Conservation (phyloP, 1,284 basidiomycete species). For the Anthracocystis walkeri region DNA sequence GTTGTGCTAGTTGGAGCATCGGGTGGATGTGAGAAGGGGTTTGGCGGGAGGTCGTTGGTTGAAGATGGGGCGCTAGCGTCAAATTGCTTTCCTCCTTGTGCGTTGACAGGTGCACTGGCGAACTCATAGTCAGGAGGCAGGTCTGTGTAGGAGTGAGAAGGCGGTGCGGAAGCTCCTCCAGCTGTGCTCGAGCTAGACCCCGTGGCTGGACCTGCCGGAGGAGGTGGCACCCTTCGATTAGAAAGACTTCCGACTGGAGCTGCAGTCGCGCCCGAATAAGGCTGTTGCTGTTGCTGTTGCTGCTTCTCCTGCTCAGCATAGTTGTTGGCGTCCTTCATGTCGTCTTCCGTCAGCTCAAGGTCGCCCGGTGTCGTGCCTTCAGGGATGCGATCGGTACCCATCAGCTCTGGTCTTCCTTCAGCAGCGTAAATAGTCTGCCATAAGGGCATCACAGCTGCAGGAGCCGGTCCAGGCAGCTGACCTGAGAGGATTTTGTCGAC, state of each 20-base stretch:
- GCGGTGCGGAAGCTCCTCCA: not conserved
- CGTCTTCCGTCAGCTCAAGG: conserved; percentile 49
- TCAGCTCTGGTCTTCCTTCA: conserved; percentile 57
- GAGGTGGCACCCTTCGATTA: conserved; percentile 16
- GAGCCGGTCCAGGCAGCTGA: conserved; percentile 37
- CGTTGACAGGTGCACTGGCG: conserved; percentile 33
- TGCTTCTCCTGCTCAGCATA: conserved; percentile 33
- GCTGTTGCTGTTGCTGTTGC: conserved; percentile 19
- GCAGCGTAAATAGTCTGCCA: conserved; percentile 65
- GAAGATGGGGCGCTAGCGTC: conserved; percentile 10
- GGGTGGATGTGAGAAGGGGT: conserved; percentile 29
- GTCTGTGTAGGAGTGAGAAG: conserved; percentile 26
- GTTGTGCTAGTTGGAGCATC: conserved; percentile 11
- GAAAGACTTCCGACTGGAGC: conserved; percentile 29
- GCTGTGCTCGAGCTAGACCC: conserved; percentile 4
- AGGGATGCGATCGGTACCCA: conserved; percentile 61
- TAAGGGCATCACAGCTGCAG: conserved; percentile 52
- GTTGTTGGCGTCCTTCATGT: conserved; percentile 44
- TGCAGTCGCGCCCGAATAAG: not conserved
- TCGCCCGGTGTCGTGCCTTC: conserved; percentile 60
- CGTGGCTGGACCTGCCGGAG: not conserved
- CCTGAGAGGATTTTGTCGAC: conserved; percentile 53
- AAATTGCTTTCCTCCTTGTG: conserved; percentile 37
- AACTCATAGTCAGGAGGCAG: conserved; percentile 55
- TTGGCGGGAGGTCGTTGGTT: not conserved